Percentiles rank a stretch among this genome's conserved stretches.
phyloP scores from a whole-genome alignment of 73 alveolate genomes.

The Paramecium tetraurelia region DNA sequence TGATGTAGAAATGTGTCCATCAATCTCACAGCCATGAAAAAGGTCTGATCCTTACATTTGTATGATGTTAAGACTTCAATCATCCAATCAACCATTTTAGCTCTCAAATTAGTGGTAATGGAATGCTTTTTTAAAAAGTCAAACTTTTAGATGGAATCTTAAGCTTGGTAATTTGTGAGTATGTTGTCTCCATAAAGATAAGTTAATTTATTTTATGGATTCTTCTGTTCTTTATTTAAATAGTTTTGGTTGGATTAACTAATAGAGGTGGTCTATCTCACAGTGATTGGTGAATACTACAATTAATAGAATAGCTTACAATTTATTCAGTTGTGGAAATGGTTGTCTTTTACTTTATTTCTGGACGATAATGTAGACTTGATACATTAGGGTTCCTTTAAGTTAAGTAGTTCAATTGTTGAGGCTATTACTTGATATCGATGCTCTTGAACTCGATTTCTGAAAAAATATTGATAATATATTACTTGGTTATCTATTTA shows the following conservation, averaged over 20 bases:
- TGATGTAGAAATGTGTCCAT: conserved; percentile 65
- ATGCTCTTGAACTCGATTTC: conserved; percentile 42
- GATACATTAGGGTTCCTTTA: neutral
- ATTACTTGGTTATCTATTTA: conserved; percentile 28
- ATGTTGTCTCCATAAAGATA: neutral
- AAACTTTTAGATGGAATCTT: neutral
- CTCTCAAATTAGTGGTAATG: conserved; percentile 73
- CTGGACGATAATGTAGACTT: conserved; percentile 30
- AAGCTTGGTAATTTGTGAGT: neutral
- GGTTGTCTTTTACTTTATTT: conserved; percentile 11
- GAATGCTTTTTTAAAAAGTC: conserved; percentile 66
- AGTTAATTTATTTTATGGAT: neutral
- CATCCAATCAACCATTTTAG: conserved; percentile 97
- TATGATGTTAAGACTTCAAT: conserved; percentile 87
- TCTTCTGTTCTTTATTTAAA: neutral
- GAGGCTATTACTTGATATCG: neutral
- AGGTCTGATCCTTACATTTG: conserved; percentile 73
- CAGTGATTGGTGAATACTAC: neutral
- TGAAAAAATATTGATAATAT: neutral
- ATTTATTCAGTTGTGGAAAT: neutral
- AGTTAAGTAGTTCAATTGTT: neutral
- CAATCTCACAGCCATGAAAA: conserved; percentile 84
- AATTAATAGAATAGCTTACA: neutral
- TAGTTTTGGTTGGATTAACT: neutral
- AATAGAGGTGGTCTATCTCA: neutral